Conservation (phyloP, 345 rosid species). For the Arabidopsis thaliana region TAIR10.1 NC_003076.8:22967501-22968000, state of each 20-base stretch:
- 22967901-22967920: slow-evolving; percentile 32
- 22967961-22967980: slow-evolving; percentile 38
- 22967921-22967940: slow-evolving; percentile 39
- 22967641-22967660: slow-evolving; percentile 45
- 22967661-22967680: neutral
- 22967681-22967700: slow-evolving; percentile 14
- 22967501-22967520: slow-evolving; percentile 46
- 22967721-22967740: slow-evolving; percentile 32
- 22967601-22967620: slow-evolving; percentile 30
- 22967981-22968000: slow-evolving; percentile 22
- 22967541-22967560: neutral
- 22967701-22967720: neutral
- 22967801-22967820: slow-evolving; percentile 29
- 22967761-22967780: slow-evolving; percentile 47
- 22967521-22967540: slow-evolving; percentile 28
- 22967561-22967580: slow-evolving; percentile 9
- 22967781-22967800: slow-evolving; percentile 43
- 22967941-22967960: slow-evolving; percentile 37
- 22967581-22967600: slow-evolving; percentile 41
- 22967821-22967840: neutral
- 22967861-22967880: slow-evolving; percentile 28
- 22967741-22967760: slow-evolving; percentile 36
- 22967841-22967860: slow-evolving; percentile 13
- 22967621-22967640: slow-evolving; percentile 40
- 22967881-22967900: slow-evolving; percentile 37